Evolutionary conservation across 2,329 filamentous ascomycete species (phyloP).

Genomic region (Onygena corvina): DNA sequence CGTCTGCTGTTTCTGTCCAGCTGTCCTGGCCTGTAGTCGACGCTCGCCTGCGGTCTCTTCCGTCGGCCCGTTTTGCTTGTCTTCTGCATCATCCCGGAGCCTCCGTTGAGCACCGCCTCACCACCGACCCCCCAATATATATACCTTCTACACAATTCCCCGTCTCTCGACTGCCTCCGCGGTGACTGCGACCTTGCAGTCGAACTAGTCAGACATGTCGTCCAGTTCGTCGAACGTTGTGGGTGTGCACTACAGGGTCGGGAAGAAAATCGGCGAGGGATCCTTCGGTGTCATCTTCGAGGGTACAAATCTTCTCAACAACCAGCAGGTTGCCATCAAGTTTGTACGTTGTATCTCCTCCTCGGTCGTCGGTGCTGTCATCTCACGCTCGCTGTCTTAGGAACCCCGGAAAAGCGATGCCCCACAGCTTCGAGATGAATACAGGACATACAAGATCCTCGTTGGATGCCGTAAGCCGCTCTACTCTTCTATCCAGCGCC

Average conservation of each 20-base stretch:
- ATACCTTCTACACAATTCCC: too few relatives aligned
- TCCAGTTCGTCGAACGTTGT: conserved; percentile 93
- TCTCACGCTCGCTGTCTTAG: conserved; percentile 35
- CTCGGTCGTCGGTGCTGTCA: background rate
- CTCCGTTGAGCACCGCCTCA: too few relatives aligned
- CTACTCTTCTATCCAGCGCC: background rate
- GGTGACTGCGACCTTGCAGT: background rate
- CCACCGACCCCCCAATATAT: too few relatives aligned
- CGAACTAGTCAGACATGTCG: conserved; percentile 46
- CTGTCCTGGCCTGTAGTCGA: too few relatives aligned
- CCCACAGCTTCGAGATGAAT: conserved; percentile 93
- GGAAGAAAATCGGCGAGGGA: conserved; percentile 98
- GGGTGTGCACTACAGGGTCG: conserved; percentile 95
- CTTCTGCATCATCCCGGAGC: too few relatives aligned
- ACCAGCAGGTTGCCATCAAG: conserved; percentile 98
- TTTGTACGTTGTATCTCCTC: conserved; percentile 57
- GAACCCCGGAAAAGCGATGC: conserved; percentile 98
- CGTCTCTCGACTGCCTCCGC: too few relatives aligned
- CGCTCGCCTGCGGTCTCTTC: too few relatives aligned
- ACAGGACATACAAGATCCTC: conserved; percentile 97
- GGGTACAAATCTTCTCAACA: conserved; percentile 95
- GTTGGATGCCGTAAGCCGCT: conserved; percentile 90
- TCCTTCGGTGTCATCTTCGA: conserved; percentile 98
- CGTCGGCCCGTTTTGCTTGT: too few relatives aligned
- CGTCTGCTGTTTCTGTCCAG: too few relatives aligned